Base-by-base conservation (phyloP, 108 stramenopile genomes). In the Nitzschia sp. region DNA sequence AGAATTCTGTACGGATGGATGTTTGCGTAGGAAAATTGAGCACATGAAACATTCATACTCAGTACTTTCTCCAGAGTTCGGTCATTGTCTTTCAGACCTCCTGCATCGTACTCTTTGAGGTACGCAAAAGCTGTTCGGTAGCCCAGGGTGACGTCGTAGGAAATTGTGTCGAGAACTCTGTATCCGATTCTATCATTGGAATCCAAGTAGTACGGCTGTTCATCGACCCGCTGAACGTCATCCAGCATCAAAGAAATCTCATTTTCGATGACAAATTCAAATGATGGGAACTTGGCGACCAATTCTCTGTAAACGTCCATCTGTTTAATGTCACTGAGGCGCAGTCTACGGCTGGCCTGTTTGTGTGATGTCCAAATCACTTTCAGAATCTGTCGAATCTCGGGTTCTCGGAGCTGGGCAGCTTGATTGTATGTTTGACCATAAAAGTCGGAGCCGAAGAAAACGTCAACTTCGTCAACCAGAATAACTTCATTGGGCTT, bases 391-490 rank as follows among this genome's bases (percentile, higher is more conserved):
- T 50, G 55, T 32, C 45, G 46, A 52, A 86, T 56, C 47, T 83
- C 82, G 0, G 85, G 82, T 57, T 81, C 81, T 17, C 56, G 57
- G 21, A 80, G 58, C 54, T 79, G 57, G 21, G 77, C 73, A 31
- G 81, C 82, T 53, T 86, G 79, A 61, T 86, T 86, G 78, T 86
- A 86, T 0, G 85, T 86, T 47, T 75, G 72, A 28, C 85, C 85
- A 62, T 86, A 86, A 56, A 86, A 86, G 35, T 86, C 85, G 1
- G 81, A 41, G 6, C 85, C 80, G 61, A 86, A 86, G 48, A 86
- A 83, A 17, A 86, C 85, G 69, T 86, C 85, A 35, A 86, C 85
- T 72, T 86, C 85, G 66, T 85, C 85, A 31, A 81, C 76, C 9
- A 80, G 59, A 46, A 80, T n/a, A 32, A 80, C 76, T 68, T 80